phyloP scores from a whole-genome alignment of 2,329 filamentous ascomycete genomes.

The Phoma sp. region DNA sequence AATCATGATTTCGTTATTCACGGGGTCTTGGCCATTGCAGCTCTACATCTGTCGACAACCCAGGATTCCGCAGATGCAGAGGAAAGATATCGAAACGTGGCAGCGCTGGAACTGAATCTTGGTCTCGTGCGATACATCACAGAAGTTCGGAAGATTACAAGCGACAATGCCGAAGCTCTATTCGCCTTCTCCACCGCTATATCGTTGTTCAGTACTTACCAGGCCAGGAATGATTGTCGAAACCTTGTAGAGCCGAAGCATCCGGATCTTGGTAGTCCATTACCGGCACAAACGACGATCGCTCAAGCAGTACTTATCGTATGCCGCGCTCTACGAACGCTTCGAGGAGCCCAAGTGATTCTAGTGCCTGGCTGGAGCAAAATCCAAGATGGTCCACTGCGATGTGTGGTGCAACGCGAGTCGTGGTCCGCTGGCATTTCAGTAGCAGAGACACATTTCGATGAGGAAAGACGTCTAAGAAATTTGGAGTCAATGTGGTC shows the following conservation, averaged over 20 bases:
- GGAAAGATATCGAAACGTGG: slow-evolving; percentile 26
- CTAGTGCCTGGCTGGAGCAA: slow-evolving; percentile 34
- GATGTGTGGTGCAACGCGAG: slow-evolving; percentile 28
- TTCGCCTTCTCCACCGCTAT: slow-evolving; percentile 35
- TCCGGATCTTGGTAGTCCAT: not conserved
- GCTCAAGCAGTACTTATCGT: slow-evolving; percentile 6
- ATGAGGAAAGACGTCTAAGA: slow-evolving; percentile 25
- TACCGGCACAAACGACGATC: not conserved
- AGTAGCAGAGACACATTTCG: slow-evolving; percentile 19
- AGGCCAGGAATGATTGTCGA: slow-evolving; percentile 25
- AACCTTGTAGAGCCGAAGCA: slow-evolving; percentile 12
- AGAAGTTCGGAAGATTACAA: slow-evolving; percentile 41
- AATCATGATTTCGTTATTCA: slow-evolving; percentile 53
- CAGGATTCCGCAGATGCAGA: slow-evolving; percentile 13
- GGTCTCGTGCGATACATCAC: slow-evolving; percentile 32
- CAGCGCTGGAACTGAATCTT: slow-evolving; percentile 34
- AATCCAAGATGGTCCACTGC: slow-evolving; percentile 25
- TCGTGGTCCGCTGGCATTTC: slow-evolving; percentile 33
- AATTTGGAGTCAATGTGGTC: slow-evolving; percentile 35
- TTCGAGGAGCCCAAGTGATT: slow-evolving; percentile 36
- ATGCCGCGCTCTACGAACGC: slow-evolving; percentile 18
- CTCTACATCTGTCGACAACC: slow-evolving; percentile 53
- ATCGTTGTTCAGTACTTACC: slow-evolving; percentile 24
- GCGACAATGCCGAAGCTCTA: slow-evolving; percentile 51
- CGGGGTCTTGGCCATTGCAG: slow-evolving; percentile 52